Evolutionary conservation across 306 rosid species (phyloP), one percentile per base, ranked within the genome.

Genomic region (Nissolia schottii): DNA sequence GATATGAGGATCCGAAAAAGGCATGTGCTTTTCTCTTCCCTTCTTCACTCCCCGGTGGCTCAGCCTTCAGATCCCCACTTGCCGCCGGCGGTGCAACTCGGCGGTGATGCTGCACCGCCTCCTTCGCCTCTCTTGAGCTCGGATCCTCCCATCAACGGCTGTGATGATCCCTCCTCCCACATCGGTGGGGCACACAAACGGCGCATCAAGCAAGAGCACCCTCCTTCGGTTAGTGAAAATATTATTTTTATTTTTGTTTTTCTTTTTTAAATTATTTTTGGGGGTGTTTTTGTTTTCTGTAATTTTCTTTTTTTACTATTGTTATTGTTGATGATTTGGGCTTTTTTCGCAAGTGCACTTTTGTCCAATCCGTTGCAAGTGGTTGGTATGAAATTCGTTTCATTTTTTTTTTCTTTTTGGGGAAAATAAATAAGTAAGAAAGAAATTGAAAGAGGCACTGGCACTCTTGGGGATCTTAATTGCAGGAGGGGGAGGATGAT

Each of bases 1-100:
- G 79, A n/a, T n/a, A 91, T 92, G 98, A 88, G 98, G 86, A 93
- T 93, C 91, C 91, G 96, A 34, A 90, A 93, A 78, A 75, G 96
- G 15, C 85, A 63, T 53, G 74, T 70, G 9, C 80, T 86, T 54
- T 84, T 87, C 22, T 80, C 95, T 31, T 89, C 88, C 0, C 71
- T 85, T 35, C 71, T 85, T 35, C 78, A 84, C 60, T 74, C 83
- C 12, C 80, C 96, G 63, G 40, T 79, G 22, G 15, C 51, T 45
- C 76, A 86, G 73, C 80, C 85, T 46, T 82, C 96, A 86, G 98
- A 92, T 92, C 96, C 91, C 85, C 71, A 71, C 84, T 86, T 61
- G 60, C 80, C 87, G 83, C 71, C 67, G 79, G 77, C 86, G 92
- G 94, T 86, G 92, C 98, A 90, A 86, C 92, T 67, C 55, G 29